Evolutionary conservation across 2,329 filamentous ascomycete genomes (phyloP), one percentile per base, ranked within the genome.

Genomic region (Aschersonia sp.): DNA sequence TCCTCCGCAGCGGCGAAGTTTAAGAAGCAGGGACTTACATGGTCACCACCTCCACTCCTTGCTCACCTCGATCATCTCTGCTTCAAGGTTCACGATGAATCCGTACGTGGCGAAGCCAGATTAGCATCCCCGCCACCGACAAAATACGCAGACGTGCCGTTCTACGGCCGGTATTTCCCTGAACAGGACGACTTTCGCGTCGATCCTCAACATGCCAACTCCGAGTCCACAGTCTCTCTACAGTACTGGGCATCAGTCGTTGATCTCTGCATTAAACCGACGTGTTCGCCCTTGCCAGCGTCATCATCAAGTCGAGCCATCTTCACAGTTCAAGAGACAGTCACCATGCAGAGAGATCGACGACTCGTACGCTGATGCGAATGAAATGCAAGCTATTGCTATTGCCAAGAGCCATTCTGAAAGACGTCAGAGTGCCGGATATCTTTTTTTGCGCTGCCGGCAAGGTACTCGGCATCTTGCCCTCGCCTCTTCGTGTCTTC

Each of bases 351-450:
- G 47, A 22, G 22, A 44, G 41, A 46, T 49, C 49, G 62, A 67
- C 52, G 69, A 62, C 54, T 64, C 65, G 9, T 66, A 60, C 47
- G 61, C 62, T 11, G 67, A 70, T 55, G 58, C 56, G 4, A 70
- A 70, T 50, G 67, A 70, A 48, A 47, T 62, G 2, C 41, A 55
- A n/a, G 66, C 63, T 29, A 58, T 56, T 51, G 46, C 51, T 47
- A 35, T 67, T n/a, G 64, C 59, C 29, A 60, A 54, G 49, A 49
- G 46, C 2, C 22, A 50, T 54, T 8, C 46, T 68, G 5, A 50
- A 51, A 5, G 51, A 57, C 6, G 49, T 66, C 5, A 60, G 51
- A 51, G 57, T 67, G 2, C 63, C 66, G 4, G 47, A 60, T 1
- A 63, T 69, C 7, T 66, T 63, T 47, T 68, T 68, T n/a, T n/a